Evolutionary conservation across 371 early-diverging fungal species (phyloP).

Genomic region (Mucor lusitanicus): DNA sequence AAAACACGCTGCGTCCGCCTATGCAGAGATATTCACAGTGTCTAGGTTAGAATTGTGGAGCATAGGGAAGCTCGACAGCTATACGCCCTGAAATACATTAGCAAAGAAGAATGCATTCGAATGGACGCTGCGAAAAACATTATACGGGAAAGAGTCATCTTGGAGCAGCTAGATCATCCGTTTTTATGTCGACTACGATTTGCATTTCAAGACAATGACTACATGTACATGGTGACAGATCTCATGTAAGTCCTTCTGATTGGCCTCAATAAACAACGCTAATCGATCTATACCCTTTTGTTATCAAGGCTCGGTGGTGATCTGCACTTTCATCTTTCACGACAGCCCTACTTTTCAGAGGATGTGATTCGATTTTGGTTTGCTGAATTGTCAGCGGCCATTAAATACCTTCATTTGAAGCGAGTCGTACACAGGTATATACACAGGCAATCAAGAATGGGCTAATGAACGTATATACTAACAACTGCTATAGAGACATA

Average conservation of each 20-base stretch:
- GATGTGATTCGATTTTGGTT: constrained; percentile 76
- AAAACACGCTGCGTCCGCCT: background rate
- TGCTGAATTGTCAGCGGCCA: constrained; percentile 74
- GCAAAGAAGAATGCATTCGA: constrained; percentile 75
- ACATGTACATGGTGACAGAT: constrained; percentile 88
- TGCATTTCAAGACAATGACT: constrained; percentile 83
- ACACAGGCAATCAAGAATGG: background rate
- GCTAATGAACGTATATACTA: background rate
- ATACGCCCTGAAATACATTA: constrained; percentile 85
- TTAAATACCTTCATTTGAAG: constrained; percentile 78
- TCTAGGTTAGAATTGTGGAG: constrained; percentile 77
- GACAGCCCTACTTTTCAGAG: constrained; percentile 66
- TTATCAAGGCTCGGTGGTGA: constrained; percentile 78
- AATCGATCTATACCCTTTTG: constrained; percentile 17
- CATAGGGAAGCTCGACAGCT: constrained; percentile 63
- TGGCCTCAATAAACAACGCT: background rate
- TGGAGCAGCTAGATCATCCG: constrained; percentile 79
- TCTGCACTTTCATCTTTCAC: constrained; percentile 75
- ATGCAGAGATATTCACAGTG: background rate
- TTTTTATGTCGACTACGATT: constrained; percentile 80
- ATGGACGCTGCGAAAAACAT: constrained; percentile 81
- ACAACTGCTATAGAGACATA: constrained; percentile 55
- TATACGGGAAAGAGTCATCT: constrained; percentile 77
- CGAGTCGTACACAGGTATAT: constrained; percentile 74
- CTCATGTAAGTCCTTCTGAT: constrained; percentile 58